Base-by-base conservation (phyloP, 2,329 filamentous ascomycete species). In the Apiospora aurea region DNA sequence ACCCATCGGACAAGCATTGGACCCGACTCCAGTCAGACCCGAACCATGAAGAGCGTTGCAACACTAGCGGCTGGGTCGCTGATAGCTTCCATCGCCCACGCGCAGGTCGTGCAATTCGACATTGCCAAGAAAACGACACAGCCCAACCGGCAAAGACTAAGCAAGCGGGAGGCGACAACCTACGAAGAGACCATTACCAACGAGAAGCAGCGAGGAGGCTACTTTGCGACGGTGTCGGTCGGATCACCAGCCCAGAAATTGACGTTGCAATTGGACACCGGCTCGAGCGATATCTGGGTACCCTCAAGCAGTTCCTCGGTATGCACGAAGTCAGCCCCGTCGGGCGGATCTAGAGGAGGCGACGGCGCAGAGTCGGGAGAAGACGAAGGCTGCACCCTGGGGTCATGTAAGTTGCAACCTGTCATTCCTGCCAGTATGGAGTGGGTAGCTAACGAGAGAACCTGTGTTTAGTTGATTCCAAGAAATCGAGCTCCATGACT, bases 231-330 rank as follows among this genome's bases (percentile, higher is more conserved):
- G 29, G 86, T 90, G 73, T 80, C 82, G 38, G 78, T 92, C 34
- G 90, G 90, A 24, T 90, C 86, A 8, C 90, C 90, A 0, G 80
- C 81, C 16, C 90, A 92, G 77, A 80, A 85, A 4, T 73, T 92
- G 53, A 86, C 84, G 1, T 80, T 92, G 70, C 88, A 91, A 78
- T 83, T 92, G 64, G 90, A 92, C 79, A 92, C 90, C 0, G 90
- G 90, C 57, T 91, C 89, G 76, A 91, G 89, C 73, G 90, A 92
- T 80, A 86, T 90, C 29, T 92, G 90, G 90, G 85, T 92, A 51
- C 85, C 87, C 18, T 79, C 80, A 61, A 79, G 76, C 72, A 68
- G 71, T 6, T 80, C 85, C 1, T 73, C 73, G 46, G 82, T 86
- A 16, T 89, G 87, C 77, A 72, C 79, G 21, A 73, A 78, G 2